phyloP scores from a whole-genome alignment of 2,329 filamentous ascomycete species.

The Pseudogymnoascus sp. region DNA sequence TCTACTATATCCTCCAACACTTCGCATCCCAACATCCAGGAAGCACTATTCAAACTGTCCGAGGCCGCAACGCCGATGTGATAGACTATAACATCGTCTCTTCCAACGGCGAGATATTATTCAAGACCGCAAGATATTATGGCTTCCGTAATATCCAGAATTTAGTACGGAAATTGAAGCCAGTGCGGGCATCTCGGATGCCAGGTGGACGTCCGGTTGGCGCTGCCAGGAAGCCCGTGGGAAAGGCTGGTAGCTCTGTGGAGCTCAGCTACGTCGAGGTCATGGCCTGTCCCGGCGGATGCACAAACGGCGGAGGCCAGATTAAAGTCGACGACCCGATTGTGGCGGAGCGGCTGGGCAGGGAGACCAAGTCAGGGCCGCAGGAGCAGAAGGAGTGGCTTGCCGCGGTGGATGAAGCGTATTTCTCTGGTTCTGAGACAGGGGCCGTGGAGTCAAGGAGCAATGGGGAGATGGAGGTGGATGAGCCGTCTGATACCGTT shows the following conservation, averaged over 20 bases:
- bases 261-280: slow-evolving; percentile 95
- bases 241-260: slow-evolving; percentile 37
- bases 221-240: slow-evolving; percentile 44
- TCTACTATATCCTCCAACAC: slow-evolving; percentile 73
- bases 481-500: slow-evolving; percentile 37
- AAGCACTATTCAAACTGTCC: slow-evolving; percentile 59
- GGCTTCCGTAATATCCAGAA: slow-evolving; percentile 99
- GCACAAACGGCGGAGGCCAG: slow-evolving; percentile 94
- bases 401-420: slow-evolving; percentile 75
- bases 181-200: slow-evolving; percentile 66
- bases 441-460: slow-evolving; percentile 15
- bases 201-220: slow-evolving; percentile 62
- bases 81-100: slow-evolving; percentile 69
- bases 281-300: slow-evolving; percentile 98
- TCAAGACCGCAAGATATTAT: slow-evolving; percentile 85
- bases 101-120: slow-evolving; percentile 47
- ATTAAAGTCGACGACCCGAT: slow-evolving; percentile 79
- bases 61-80: slow-evolving; percentile 85
- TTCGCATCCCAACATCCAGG: slow-evolving; percentile 64
- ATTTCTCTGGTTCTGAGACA: slow-evolving; percentile 57
- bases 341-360: slow-evolving; percentile 41
- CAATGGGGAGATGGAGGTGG: slow-evolving; percentile 20
- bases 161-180: slow-evolving; percentile 84
- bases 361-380: slow-evolving; percentile 52
- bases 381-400: slow-evolving; percentile 84